Evolutionary conservation across 179 eudicot species (phyloP).

Genomic region (Beta corolliflora): DNA sequence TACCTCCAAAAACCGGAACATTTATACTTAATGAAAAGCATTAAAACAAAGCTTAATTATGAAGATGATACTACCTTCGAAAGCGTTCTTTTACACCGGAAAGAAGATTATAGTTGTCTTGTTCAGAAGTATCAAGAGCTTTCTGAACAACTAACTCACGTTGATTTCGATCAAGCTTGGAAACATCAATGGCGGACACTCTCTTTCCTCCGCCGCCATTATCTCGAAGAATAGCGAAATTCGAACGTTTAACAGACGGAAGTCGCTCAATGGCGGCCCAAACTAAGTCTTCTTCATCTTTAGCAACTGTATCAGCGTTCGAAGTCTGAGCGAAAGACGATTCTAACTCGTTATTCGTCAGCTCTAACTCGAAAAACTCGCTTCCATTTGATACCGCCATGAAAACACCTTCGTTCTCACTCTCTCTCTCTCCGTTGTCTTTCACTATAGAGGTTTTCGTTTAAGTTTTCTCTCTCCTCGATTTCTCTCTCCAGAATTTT

Average conservation of each 20-base stretch:
- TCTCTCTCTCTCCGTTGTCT: neutral
- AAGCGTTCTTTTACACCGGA: conserved; percentile 78
- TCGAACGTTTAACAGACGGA: conserved; percentile 56
- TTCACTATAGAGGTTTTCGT: too few relatives aligned
- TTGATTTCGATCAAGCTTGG: conserved; percentile 54
- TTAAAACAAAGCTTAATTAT: too few relatives aligned
- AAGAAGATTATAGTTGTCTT: conserved; percentile 72
- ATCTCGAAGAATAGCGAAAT: conserved; percentile 46
- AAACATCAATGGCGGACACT: conserved; percentile 54
- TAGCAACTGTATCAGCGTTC: conserved; percentile 55
- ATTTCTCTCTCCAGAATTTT: neutral
- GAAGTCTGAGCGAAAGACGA: conserved; percentile 48
- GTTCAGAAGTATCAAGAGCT: conserved; percentile 77
- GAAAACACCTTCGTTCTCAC: neutral
- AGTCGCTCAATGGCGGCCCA: conserved; percentile 81
- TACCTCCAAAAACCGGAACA: neutral
- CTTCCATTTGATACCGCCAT: conserved; percentile 82
- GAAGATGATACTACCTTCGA: conserved; percentile 42
- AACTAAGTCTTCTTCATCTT: conserved; percentile 64
- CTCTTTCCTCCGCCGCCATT: conserved; percentile 21
- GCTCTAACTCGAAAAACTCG: conserved; percentile 61
- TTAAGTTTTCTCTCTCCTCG: too few relatives aligned
- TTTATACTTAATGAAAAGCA: neutral
- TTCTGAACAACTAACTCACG: conserved; percentile 70
- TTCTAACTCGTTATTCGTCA: conserved; percentile 38